Conservation (phyloP, 176 grass and related monocot species). For the Poa pratensis region DNA sequence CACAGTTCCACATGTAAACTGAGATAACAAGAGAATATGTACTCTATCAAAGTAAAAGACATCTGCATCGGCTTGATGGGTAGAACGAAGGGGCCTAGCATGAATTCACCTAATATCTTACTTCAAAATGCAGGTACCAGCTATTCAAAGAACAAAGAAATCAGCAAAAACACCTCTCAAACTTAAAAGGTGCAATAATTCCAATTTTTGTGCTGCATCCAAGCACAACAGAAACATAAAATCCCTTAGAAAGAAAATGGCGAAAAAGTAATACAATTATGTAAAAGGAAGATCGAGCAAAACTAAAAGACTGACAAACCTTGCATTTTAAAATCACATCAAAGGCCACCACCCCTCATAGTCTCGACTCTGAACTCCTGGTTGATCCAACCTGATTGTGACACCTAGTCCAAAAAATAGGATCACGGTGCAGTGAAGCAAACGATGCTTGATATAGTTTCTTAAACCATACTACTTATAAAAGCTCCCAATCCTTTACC, state of each 20-base stretch:
- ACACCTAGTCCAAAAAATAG: slow-evolving; percentile 17
- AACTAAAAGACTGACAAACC: slow-evolving; percentile 9
- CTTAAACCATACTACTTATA: not conserved
- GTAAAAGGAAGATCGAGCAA: not conserved
- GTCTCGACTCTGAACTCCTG: slow-evolving; percentile 8
- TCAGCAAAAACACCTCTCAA: slow-evolving; percentile 12
- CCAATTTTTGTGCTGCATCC: not conserved
- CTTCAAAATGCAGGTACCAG: not conserved
- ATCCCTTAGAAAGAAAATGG: slow-evolving; percentile 17
- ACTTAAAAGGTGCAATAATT: slow-evolving; percentile 20
- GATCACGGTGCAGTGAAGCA: slow-evolving; percentile 6
- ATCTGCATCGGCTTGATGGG: not conserved
- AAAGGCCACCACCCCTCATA: not conserved
- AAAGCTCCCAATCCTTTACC: not conserved
- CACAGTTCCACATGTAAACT: slow-evolving; percentile 17
- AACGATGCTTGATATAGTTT: slow-evolving; percentile 11
- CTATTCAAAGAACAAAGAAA: slow-evolving; percentile 37
- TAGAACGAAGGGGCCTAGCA: slow-evolving; percentile 6
- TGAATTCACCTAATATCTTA: not conserved
- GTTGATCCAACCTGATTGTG: slow-evolving; percentile 18
- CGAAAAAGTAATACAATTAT: not conserved
- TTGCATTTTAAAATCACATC: slow-evolving; percentile 23
- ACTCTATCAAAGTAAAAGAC: slow-evolving; percentile 14
- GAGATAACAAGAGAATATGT: slow-evolving; percentile 26
- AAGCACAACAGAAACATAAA: not conserved